A percentile compares a stretch with the other conserved stretches of the same genome.
Evolutionary conservation across 352 stramenopile genomes (phyloP).

Genomic region (Phytophthora sojae): DNA sequence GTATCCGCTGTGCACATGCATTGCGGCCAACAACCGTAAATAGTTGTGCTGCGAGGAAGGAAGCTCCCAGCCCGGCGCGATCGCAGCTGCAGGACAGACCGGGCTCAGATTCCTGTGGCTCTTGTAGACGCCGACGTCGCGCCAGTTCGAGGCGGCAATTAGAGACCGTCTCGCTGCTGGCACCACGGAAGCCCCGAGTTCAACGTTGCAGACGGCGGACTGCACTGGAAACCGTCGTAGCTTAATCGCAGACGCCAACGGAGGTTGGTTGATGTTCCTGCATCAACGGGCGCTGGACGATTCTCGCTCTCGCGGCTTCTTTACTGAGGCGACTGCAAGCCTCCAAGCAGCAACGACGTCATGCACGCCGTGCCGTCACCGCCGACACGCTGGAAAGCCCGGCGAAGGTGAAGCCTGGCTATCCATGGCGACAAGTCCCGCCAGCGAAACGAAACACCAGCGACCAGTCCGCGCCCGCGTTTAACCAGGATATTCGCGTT

Average conservation of each 20-base stretch:
- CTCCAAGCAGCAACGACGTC: neutral
- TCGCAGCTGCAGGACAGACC: slow-evolving; percentile 34
- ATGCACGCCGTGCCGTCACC: neutral
- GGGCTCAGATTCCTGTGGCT: slow-evolving; percentile 30
- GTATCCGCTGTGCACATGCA: too few relatives aligned
- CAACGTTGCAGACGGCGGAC: slow-evolving; percentile 12
- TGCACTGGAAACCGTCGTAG: neutral
- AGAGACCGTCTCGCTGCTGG: slow-evolving; percentile 15
- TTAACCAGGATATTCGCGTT: slow-evolving; percentile 13
- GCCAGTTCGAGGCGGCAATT: slow-evolving; percentile 16
- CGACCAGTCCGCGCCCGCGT: neutral
- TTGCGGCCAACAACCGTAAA: neutral
- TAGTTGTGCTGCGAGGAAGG: too few relatives aligned
- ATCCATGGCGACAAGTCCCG: neutral
- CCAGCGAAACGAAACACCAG: slow-evolving; percentile 10
- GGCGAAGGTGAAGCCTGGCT: neutral
- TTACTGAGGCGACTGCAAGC: neutral
- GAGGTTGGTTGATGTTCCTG: neutral
- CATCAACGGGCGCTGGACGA: neutral
- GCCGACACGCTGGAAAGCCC: neutral
- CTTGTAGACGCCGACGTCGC: neutral
- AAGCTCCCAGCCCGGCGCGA: neutral
- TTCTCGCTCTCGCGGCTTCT: slow-evolving; percentile 3
- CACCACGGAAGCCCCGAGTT: slow-evolving; percentile 6
- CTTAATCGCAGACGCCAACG: neutral